Evolutionary conservation across 148 eudicot genomes (phyloP), one percentile per base, ranked within the genome.

Genomic region (Fagopyrum tataricum): DNA sequence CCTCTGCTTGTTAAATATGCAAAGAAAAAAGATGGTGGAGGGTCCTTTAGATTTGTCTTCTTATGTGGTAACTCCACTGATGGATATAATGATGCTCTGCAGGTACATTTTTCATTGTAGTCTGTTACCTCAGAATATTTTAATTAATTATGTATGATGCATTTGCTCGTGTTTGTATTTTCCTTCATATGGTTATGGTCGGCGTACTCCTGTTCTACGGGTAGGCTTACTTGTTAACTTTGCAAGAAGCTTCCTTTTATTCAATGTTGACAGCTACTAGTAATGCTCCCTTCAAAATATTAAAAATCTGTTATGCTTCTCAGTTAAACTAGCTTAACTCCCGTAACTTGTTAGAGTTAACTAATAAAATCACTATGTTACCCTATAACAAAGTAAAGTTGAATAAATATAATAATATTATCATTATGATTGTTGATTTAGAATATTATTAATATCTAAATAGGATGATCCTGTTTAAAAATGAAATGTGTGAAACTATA

Each of bases 1-100:
- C 96, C 97, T 64, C 84, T 95, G 70, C 93, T 95, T 52, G 61
- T 81, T 42, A 90, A 87, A 73, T 95, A 90, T 88, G 93, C 94
- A 24, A 88, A 85, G 70, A 78, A 49, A 53, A 82, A 78, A 71
- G 87, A 86, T 81, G 77, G 56, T 24, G 74, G 44, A 21, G 83
- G 76, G 70, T 78, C 84, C 64, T 76, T 85, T n/a, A 90, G 86
- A 71, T 95, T 95, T 78, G 46, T 91, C 24, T 87, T 91, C 77
- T 79, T 90, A 62, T 82, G 92, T 74, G 96, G 97, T 70, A 91
- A 91, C 74, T 86, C 92, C 82, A 88, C 88, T 62, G 81, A 72
- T 11, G 88, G 79, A 48, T 90, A 85, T 74, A 73, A 72, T 84
- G 87, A 90, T 76, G 90, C 85, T 80, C 82, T 91, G 73, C 88